Conservation (phyloP, 1,284 basidiomycete species). For the Ganoderma multipileum region DNA sequence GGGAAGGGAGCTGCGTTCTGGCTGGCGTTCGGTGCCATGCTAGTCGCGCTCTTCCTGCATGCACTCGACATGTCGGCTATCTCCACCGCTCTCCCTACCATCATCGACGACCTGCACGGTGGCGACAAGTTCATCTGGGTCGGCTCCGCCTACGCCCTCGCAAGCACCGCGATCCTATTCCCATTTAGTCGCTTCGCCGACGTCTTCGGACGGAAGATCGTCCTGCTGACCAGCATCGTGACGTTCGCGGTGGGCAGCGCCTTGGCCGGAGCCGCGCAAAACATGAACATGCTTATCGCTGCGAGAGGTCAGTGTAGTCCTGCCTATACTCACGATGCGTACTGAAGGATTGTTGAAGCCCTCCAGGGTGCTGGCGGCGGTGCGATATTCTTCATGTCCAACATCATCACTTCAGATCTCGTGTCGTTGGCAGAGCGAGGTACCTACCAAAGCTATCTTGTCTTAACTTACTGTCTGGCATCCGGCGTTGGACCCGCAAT, state of each 20-base stretch:
- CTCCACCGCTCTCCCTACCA: conserved; percentile 31
- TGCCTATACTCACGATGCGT: not conserved
- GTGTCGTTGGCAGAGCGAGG: conserved; percentile 24
- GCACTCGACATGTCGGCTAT: conserved; percentile 27
- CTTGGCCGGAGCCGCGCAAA: conserved; percentile 49
- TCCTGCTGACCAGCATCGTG: conserved; percentile 31
- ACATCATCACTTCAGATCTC: conserved; percentile 43
- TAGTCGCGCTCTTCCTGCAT: conserved; percentile 18
- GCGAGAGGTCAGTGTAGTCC: conserved; percentile 23
- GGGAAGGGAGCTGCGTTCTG: conserved; percentile 17
- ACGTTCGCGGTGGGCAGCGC: conserved; percentile 39
- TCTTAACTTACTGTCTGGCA: conserved; percentile 11
- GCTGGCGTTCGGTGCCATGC: conserved; percentile 19
- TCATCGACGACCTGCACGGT: conserved; percentile 25
- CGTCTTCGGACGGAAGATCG: conserved; percentile 35
- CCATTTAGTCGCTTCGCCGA: conserved; percentile 35
- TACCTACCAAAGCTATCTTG: conserved; percentile 11
- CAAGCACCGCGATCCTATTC: conserved; percentile 36
- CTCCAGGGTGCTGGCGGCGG: conserved; percentile 37
- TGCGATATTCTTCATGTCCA: conserved; percentile 1
- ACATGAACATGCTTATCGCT: conserved; percentile 52
- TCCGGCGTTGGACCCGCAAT: conserved; percentile 8
- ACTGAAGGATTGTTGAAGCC: not conserved
- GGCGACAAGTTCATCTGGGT: conserved; percentile 26
- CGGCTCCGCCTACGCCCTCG: conserved; percentile 31